phyloP scores from a whole-genome alignment of 345 rosid species.

The Gossypium australe region DNA sequence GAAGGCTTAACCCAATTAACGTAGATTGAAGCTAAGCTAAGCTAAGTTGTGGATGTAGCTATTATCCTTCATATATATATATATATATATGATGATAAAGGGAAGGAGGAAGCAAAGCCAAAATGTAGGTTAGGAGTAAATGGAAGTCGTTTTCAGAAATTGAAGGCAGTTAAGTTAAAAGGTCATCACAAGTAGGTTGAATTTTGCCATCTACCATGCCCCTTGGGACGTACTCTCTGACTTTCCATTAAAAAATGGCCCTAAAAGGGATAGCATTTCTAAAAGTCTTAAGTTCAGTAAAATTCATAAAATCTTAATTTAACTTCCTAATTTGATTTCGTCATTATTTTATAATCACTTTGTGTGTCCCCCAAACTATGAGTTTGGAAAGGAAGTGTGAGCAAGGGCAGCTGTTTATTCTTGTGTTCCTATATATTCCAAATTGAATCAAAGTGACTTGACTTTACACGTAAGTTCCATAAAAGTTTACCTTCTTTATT shows the following conservation, averaged over 20 bases:
- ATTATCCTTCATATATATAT: not conserved
- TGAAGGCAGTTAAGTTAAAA: not conserved
- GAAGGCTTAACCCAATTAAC: too few species aligned
- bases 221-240: slow-evolving; percentile 4
- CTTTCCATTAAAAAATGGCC: not conserved
- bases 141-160: slow-evolving; percentile 2
- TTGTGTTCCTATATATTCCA: not conserved
- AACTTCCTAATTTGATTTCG: not conserved
- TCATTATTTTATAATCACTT: too few species aligned
- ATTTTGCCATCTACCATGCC: not conserved
- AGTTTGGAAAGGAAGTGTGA: not conserved
- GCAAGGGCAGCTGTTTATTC: not conserved
- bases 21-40: too few species aligned
- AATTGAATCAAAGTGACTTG: not conserved
- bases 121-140: not conserved
- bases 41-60: not conserved
- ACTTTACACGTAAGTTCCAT: not conserved
- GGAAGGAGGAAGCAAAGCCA: not conserved
- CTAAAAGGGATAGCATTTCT: not conserved
- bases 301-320: too few species aligned
- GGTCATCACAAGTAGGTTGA: slow-evolving; percentile 5
- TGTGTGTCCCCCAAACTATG: not conserved
- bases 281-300: not conserved
- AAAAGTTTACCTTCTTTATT: not conserved
- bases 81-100: not conserved